Evolutionary conservation across 257 asterid genomes (phyloP).

Genomic region (Penstemon barbatus): DNA sequence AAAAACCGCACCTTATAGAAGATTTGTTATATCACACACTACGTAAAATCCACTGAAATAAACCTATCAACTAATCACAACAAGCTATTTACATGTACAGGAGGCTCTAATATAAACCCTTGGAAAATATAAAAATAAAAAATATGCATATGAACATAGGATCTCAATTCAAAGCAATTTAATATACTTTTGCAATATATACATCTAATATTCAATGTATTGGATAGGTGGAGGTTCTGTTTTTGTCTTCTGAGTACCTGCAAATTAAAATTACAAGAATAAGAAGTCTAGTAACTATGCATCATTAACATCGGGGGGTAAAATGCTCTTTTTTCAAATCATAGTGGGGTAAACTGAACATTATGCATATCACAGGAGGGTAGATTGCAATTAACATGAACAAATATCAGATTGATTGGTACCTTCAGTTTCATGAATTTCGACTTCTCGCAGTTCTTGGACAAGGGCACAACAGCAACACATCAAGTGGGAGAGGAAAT

Average conservation of each 20-base stretch:
- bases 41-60: no score
- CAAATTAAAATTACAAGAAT: slow-evolving; percentile 14
- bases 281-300: slow-evolving; percentile 12
- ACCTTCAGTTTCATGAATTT: slow-evolving; percentile 66
- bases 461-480: slow-evolving; percentile 97
- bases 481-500: slow-evolving; percentile 86
- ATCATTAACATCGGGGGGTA: neutral
- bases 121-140: no score
- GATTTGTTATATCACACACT: no score
- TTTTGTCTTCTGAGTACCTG: slow-evolving; percentile 61
- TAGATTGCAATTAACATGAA: neutral
- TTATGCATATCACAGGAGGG: neutral
- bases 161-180: slow-evolving; percentile 4
- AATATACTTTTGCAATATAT: slow-evolving; percentile 9
- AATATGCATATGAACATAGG: slow-evolving; percentile 23
- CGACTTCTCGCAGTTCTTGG: slow-evolving; percentile 86
- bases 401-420: slow-evolving; percentile 9
- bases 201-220: slow-evolving; percentile 63
- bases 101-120: slow-evolving; percentile 6
- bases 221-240: slow-evolving; percentile 68
- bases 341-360: neutral
- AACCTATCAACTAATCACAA: neutral
- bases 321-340: no score
- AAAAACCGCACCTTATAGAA: no score
- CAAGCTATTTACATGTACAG: slow-evolving; percentile 27